phyloP scores from a whole-genome alignment of 805 yeast species.

The Debaryomyces maramus region DNA sequence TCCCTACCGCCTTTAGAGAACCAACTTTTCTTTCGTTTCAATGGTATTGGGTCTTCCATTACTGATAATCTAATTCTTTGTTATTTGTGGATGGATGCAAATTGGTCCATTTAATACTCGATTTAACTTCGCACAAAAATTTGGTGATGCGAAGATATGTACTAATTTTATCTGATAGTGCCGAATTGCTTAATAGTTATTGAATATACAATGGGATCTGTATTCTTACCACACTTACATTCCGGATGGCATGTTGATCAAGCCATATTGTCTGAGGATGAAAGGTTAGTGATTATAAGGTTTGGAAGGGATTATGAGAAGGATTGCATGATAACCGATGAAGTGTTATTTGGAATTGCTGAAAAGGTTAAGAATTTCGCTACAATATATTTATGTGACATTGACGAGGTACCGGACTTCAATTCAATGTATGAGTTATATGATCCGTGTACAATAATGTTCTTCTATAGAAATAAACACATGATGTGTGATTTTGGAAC shows the following conservation, averaged over 20 bases:
- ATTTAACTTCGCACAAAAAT: no score
- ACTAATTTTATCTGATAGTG: no score
- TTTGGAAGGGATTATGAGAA: conserved; percentile 80
- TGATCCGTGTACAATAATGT: conserved; percentile 92
- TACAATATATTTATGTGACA: conserved; percentile 84
- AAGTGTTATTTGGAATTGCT: conserved; percentile 71
- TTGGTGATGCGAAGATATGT: neutral
- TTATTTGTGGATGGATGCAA: neutral
- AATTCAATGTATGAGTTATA: conserved; percentile 83
- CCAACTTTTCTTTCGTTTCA: conserved; percentile 7
- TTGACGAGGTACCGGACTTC: conserved; percentile 86
- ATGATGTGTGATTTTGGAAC: conserved; percentile 99
- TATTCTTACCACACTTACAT: conserved; percentile 74
- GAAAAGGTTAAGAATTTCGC: conserved; percentile 88
- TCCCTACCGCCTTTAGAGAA: conserved; percentile 3
- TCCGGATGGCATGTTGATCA: conserved; percentile 98
- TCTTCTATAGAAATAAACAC: conserved; percentile 87
- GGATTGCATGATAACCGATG: conserved; percentile 90
- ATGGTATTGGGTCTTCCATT: conserved; percentile 4
- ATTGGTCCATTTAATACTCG: no score
- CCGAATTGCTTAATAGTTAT: neutral
- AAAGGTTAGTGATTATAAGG: conserved; percentile 79
- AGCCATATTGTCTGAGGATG: conserved; percentile 89
- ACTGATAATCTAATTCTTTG: neutral
- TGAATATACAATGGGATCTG: conserved; percentile 63